Evolutionary conservation across 345 rosid species (phyloP), one percentile per base, ranked within the genome.

Genomic region (Pistacia integerrima): DNA sequence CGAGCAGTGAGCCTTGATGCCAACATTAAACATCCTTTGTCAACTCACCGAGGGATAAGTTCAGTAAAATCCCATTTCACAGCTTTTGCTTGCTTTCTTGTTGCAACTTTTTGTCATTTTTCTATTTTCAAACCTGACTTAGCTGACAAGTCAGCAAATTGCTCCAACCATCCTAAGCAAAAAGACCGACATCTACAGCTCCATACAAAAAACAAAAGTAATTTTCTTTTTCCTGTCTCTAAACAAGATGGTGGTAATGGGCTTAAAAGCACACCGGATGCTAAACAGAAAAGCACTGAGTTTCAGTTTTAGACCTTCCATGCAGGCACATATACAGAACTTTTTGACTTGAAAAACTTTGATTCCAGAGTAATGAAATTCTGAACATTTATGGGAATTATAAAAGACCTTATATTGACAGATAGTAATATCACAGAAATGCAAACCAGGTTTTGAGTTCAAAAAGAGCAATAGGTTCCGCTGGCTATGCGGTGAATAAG

Each of bases 1-100:
- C 76, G 72, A 77, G 67, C 48, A 64, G 70, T 64, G 72, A 71
- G 75, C 70, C 75, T 57, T 35, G 57, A 54, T 41, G 69, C 63
- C 41, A 46, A 60, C 44, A n/a, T 65, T 10, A 67, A 72, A 78
- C 68, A 51, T 28, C 33, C 64, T 14, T 74, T 30, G 64, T 17
- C 49, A 62, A 48, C 58, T 22, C 73, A 65, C 8, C 60, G 44
- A 35, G 28, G 33, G 55, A 16, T 2, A 48, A 55, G 58, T 28
- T 55, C 18, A 28, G 49, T 28, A 36, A 76, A 59, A 28, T 9
- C 28, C 69, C 69, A 69, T 36, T 44, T 56, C 16, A 36, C 28
- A n/a, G 54, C 77, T 67, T 74, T 63, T 63, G 67, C 72, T 70
- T 58, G 57, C 73, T 48, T 66, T 38, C 22, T 67, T 20, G 30